Evolutionary conservation across 495 filamentous ascomycete species (phyloP).

Genomic region (Trichoderma orchidacearum): DNA sequence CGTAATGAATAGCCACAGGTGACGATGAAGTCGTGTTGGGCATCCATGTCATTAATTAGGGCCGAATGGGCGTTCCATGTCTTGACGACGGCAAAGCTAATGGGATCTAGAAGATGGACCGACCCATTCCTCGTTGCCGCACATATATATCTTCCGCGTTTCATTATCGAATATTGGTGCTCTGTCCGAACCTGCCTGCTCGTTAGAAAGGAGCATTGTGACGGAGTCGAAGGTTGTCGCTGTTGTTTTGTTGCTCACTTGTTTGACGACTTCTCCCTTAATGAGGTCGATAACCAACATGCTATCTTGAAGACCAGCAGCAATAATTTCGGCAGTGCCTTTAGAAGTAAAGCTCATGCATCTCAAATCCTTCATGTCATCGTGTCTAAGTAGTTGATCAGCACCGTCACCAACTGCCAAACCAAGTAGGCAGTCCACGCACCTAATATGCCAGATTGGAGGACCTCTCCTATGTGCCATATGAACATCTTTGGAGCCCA

Average conservation of each 20-base stretch:
- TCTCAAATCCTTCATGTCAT: slow-evolving; percentile 66
- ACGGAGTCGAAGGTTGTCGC: no score
- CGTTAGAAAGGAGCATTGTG: slow-evolving; percentile 2
- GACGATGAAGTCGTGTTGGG: slow-evolving; percentile 76
- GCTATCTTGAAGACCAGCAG: slow-evolving; percentile 69
- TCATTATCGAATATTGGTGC: slow-evolving; percentile 79
- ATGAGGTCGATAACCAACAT: slow-evolving; percentile 89
- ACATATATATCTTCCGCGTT: slow-evolving; percentile 76
- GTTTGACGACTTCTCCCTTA: slow-evolving; percentile 65
- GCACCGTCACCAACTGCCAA: background rate
- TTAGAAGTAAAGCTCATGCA: slow-evolving; percentile 93
- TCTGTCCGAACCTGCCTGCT: slow-evolving; percentile 47
- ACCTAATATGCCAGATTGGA: slow-evolving; percentile 74
- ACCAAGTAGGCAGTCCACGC: slow-evolving; percentile 9
- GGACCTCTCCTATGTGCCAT: slow-evolving; percentile 69
- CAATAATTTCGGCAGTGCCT: slow-evolving; percentile 64
- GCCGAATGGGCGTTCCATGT: slow-evolving; percentile 78
- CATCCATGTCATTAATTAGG: slow-evolving; percentile 88
- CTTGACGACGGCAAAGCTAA: slow-evolving; percentile 62
- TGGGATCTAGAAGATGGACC: slow-evolving; percentile 72
- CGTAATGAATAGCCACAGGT: slow-evolving; percentile 88
- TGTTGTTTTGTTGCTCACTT: slow-evolving; percentile 31
- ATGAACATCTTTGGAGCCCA: slow-evolving; percentile 68
- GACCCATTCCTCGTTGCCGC: slow-evolving; percentile 75
- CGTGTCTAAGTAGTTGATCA: slow-evolving; percentile 30